Percentiles rank a stretch among this genome's conserved stretches.
Evolutionary conservation across 331 rosid species (phyloP).

Genomic region (Quercus tomentella): DNA sequence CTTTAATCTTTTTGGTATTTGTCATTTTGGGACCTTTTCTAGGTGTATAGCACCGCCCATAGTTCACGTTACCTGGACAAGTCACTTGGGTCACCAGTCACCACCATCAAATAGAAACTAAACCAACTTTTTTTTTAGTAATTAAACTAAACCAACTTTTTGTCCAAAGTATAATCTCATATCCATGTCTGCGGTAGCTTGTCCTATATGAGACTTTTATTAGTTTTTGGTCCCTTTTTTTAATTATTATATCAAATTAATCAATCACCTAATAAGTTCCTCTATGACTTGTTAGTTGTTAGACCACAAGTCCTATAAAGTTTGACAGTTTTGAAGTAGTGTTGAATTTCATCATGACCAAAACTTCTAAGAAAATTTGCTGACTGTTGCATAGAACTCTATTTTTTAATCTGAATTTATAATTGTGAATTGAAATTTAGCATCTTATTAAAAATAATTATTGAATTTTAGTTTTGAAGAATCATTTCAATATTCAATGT

Average conservation of each 20-base stretch:
- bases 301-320: neutral
- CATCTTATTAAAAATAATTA: too few species aligned
- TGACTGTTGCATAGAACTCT: too few species aligned
- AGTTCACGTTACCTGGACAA: conserved; percentile 2
- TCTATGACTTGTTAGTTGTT: neutral
- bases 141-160: conserved; percentile 24
- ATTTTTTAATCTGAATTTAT: too few species aligned
- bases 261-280: neutral
- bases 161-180: conserved; percentile 21
- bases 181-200: neutral
- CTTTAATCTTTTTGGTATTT: conserved; percentile 2
- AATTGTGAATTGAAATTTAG: too few species aligned
- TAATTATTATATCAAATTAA: neutral
- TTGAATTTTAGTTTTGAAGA: neutral
- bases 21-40: neutral
- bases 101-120: conserved; percentile 10
- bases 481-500: neutral
- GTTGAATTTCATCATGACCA: too few species aligned
- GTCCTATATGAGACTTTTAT: conserved; percentile 10
- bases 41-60: conserved; percentile 43
- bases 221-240: neutral
- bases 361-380: too few species aligned
- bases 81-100: neutral
- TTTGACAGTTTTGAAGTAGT: neutral
- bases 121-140: conserved; percentile 33